These are phyloP conservation scores for Wickerhamomyces hampshirensis DNA, from an alignment of 805 yeast genomes.

Conservation along the genomic window DNA sequence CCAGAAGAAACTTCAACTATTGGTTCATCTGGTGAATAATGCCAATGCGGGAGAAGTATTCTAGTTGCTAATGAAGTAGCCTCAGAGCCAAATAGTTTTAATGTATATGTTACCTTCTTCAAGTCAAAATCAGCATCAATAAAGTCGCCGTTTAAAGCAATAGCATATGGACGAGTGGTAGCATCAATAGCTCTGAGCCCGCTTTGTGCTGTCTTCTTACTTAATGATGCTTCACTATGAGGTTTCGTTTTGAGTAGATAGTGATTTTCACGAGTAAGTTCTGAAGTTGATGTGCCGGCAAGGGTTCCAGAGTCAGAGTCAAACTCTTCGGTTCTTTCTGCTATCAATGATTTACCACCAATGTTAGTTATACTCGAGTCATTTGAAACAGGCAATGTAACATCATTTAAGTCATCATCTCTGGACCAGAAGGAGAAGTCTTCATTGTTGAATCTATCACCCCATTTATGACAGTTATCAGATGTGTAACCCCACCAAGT, in stretches of 20 bases:
- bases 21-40: constrained; percentile 48
- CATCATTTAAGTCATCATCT: constrained; percentile 40
- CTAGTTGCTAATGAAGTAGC: constrained; percentile 41
- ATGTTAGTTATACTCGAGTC: constrained; percentile 1
- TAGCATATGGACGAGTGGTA: constrained; percentile 70
- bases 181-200: constrained; percentile 79
- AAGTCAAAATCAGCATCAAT: constrained; percentile 55
- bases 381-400: constrained; percentile 6
- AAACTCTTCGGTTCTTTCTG: neutral
- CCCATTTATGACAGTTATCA: constrained; percentile 73
- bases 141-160: constrained; percentile 58
- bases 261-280: no score
- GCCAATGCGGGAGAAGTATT: constrained; percentile 69
- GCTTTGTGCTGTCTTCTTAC: no score
- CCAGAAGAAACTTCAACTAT: constrained; percentile 59
- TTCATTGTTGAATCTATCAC: constrained; percentile 92
- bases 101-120: constrained; percentile 37
- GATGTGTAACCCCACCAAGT: constrained; percentile 85
- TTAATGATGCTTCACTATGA: no score
- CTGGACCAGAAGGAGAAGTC: constrained; percentile 85
- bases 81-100: constrained; percentile 37
- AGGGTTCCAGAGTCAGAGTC: constrained; percentile 1
- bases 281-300: constrained; percentile 1
- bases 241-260: constrained; percentile 25
- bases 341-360: neutral